A percentile compares a stretch with the other conserved stretches of the same genome.
These are phyloP conservation scores for Salvia hispanica DNA, from an alignment of 257 asterid genomes.

Conservation along the genomic window DNA sequence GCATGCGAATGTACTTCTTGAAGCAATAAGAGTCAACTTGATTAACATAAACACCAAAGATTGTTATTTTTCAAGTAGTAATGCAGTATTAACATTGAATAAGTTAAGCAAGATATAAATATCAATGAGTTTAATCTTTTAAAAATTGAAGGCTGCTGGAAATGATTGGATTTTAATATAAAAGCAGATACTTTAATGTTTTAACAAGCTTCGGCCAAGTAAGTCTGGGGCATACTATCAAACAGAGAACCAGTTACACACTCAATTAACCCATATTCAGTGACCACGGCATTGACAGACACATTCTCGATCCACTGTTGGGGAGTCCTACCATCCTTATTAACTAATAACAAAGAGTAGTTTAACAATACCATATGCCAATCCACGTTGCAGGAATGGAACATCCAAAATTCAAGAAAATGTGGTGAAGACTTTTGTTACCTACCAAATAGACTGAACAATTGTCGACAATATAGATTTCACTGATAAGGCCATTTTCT, in stretches of 20 bases:
- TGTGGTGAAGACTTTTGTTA: neutral
- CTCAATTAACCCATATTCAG: neutral
- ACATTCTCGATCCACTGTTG: neutral
- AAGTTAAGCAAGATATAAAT: slow-evolving; percentile 1
- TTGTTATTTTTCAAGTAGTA: neutral
- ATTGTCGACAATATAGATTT: neutral
- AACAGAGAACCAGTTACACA: slow-evolving; percentile 2
- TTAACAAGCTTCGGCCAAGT: neutral
- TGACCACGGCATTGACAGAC: neutral
- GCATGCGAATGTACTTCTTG: neutral
- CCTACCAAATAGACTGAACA: neutral
- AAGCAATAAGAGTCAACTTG: slow-evolving; percentile 12
- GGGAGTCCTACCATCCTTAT: neutral
- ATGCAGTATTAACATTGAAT: neutral
- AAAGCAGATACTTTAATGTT: neutral
- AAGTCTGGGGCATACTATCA: neutral
- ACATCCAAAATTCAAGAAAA: slow-evolving; percentile 9
- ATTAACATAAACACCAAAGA: neutral
- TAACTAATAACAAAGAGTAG: neutral
- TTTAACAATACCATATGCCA: neutral
- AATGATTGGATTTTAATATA: neutral
- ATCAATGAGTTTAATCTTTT: neutral
- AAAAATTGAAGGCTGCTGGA: slow-evolving; percentile 5
- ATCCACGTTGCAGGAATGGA: neutral
- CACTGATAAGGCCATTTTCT: neutral